Base-by-base conservation (phyloP, 352 stramenopile genomes). In the Globisporangium echinulatum region DNA sequence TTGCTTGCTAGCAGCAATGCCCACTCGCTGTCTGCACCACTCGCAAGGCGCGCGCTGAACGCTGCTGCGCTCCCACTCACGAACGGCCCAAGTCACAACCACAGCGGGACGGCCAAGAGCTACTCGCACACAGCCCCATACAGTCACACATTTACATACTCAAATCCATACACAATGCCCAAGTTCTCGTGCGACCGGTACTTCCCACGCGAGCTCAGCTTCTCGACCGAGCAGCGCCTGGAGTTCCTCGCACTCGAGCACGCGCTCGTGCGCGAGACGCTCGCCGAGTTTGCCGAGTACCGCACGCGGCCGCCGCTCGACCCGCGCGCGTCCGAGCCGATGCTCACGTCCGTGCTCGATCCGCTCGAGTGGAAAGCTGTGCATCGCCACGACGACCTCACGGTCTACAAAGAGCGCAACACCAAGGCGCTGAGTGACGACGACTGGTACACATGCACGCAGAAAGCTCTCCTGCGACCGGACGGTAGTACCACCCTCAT, bases 341-440 rank as follows among this genome's bases (percentile, higher is more conserved):
- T 62, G 56, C 56, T 50, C 38, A 56, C 49, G 25, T 62, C 56
- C 38, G 48, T 62, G 40, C 49, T 62, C 56, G 67, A 77, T 14
- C 59, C 67, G 25, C 54, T 70, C 36, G 63, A 81, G 52, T 81
- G 72, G 72, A 76, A 70, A 56, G 52, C 75, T 39, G 62, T 74
- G 43, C 66, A 62, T 52, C 70, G 61, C 4, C 56, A 69, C 17
- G 63, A 68, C 48, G 74, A 76, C 36, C 66, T 81, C 58, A 69
- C 71, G 15, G 61, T 71, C 3, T 78, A 77, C 57, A 78, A 77
- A 43, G 70, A 78, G 33, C 55, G 54, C 25, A 47, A 67, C 6
- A 64, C 74, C 42, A 48, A 38, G 36, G 6, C 6, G 3, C 13
- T 25, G 46, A 49, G 46, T 25, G 11, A 49, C 5, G n/a, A 49